phyloP scores from a whole-genome alignment of 2,329 filamentous ascomycete genomes.

The Aspergillus fischeri region DNA sequence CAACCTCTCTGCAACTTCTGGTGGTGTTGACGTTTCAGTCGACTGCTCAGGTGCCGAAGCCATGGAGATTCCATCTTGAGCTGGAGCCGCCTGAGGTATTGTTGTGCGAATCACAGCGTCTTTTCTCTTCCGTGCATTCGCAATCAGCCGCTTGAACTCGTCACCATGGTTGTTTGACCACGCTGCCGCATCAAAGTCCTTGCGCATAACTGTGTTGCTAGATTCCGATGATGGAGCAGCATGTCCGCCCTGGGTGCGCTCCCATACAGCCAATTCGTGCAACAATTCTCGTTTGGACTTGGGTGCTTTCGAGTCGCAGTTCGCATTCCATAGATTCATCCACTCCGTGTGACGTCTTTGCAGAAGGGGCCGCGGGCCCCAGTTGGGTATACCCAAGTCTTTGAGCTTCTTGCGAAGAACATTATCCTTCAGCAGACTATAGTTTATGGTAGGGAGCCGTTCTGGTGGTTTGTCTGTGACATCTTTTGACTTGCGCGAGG shows the following conservation, averaged over 20 bases:
- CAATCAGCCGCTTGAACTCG: constrained; percentile 77
- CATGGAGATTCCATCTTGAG: constrained; percentile 3
- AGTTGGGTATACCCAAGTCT: constrained; percentile 72
- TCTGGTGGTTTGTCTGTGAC: constrained; percentile 46
- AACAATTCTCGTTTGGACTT: constrained; percentile 68
- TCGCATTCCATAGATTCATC: constrained; percentile 95
- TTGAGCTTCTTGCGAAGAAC: constrained; percentile 74
- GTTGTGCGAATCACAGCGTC: constrained; percentile 26
- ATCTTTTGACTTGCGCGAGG: constrained; percentile 12
- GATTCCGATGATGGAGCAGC: constrained; percentile 32
- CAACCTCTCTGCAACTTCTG: constrained; percentile 1
- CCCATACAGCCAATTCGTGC: constrained; percentile 79
- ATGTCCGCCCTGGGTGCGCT: constrained; percentile 69
- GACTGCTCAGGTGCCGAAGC: constrained; percentile 2
- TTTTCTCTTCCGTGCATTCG: constrained; percentile 61
- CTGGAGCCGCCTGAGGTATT: constrained; percentile 18
- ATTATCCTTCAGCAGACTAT: constrained; percentile 77
- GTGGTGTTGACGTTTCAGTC: neutral
- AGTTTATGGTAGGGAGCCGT: constrained; percentile 75
- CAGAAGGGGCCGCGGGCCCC: constrained; percentile 65
- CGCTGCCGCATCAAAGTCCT: constrained; percentile 76
- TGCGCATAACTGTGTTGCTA: constrained; percentile 63
- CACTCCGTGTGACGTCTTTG: constrained; percentile 85
- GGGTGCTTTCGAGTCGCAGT: constrained; percentile 77
- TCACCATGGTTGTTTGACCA: constrained; percentile 70